Evolutionary conservation across 1,284 basidiomycete genomes (phyloP).

Genomic region (Ceratorhiza oryzae-sativae): DNA sequence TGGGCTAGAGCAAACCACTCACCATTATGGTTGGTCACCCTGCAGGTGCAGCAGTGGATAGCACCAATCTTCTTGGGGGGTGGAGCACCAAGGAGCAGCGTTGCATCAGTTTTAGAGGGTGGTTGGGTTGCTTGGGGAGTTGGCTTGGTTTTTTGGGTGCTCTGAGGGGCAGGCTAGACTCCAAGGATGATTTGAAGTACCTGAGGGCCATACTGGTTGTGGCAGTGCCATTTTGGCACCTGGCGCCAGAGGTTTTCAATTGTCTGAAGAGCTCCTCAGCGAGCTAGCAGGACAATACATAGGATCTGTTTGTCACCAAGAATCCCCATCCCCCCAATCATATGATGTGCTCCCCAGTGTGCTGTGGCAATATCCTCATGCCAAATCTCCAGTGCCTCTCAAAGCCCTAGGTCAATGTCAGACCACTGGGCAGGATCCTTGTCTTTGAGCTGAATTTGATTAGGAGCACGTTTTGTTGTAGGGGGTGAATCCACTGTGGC

Average conservation of each 20-base stretch:
- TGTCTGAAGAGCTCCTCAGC: not conserved
- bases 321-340: conserved; percentile 1
- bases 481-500: not conserved
- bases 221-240: not conserved
- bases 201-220: not conserved
- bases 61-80: too few relatives aligned
- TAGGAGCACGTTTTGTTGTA: not conserved
- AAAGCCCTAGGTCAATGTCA: not conserved
- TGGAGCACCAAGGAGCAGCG: too few relatives aligned
- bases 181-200: not conserved
- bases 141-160: too few relatives aligned
- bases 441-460: not conserved
- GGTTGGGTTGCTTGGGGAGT: too few relatives aligned
- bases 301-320: conserved; percentile 9
- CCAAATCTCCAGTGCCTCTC: not conserved
- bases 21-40: too few relatives aligned
- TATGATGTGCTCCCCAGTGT: not conserved
- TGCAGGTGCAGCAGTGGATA: too few relatives aligned
- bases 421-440: not conserved
- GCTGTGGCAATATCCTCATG: not conserved
- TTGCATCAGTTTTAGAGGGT: too few relatives aligned
- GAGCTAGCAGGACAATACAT: not conserved
- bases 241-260: not conserved
- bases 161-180: not conserved
- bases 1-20: too few relatives aligned